Conservation (phyloP, 2,329 filamentous ascomycete genomes). For the Ceratocystis colombiana region DNA sequence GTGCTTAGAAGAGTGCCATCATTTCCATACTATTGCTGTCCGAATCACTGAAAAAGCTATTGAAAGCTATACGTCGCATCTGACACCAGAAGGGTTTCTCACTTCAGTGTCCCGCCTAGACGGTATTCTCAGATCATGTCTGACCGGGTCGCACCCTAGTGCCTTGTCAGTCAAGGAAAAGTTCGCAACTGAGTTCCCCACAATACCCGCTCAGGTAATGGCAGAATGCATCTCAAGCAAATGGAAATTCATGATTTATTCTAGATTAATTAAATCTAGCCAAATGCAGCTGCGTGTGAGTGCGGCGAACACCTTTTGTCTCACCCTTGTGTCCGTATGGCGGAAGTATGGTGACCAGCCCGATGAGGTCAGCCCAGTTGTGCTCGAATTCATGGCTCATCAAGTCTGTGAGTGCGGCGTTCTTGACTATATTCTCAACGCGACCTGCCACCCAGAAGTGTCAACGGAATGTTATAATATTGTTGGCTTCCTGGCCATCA, state of each 20-base stretch:
- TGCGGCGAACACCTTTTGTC: constrained; percentile 65
- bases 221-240: constrained; percentile 46
- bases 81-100: constrained; percentile 9
- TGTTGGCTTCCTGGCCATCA: constrained; percentile 75
- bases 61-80: background rate
- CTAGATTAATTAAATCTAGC: constrained; percentile 66
- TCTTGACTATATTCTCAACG: constrained; percentile 77
- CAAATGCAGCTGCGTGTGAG: constrained; percentile 84
- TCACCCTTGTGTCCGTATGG: constrained; percentile 58
- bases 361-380: constrained; percentile 35
- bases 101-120: background rate
- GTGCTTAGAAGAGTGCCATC: constrained; percentile 8
- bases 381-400: constrained; percentile 57
- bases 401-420: constrained; percentile 61
- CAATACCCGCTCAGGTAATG: constrained; percentile 35
- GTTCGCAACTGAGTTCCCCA: constrained; percentile 28
- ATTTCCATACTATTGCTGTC: constrained; percentile 5
- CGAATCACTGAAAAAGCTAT: constrained; percentile 4
- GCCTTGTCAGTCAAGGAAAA: background rate
- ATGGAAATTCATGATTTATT: constrained; percentile 61
- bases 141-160: constrained; percentile 1
- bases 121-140: constrained; percentile 13
- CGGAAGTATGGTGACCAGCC: constrained; percentile 43
- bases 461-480: constrained; percentile 74
- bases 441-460: constrained; percentile 85